Evolutionary conservation across 164 flowering plant genomes (phyloP).

Genomic region (Protea cynaroides): DNA sequence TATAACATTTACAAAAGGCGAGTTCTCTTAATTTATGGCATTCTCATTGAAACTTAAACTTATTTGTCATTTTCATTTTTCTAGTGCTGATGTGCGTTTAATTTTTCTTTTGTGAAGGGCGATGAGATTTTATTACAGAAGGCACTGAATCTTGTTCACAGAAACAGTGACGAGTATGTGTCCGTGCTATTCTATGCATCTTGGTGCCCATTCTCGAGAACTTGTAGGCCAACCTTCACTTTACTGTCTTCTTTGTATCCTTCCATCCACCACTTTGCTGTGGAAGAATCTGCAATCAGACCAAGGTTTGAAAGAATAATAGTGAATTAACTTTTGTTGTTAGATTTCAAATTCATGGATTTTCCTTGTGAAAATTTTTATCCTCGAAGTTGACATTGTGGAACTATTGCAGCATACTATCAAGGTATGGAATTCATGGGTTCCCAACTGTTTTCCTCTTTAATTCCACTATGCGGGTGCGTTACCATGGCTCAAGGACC

Average conservation of each 20-base stretch:
- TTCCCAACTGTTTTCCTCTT: slow-evolving; percentile 82
- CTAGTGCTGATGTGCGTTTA: background rate
- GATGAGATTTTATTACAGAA: slow-evolving; percentile 63
- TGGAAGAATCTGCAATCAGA: slow-evolving; percentile 77
- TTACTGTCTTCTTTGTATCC: slow-evolving; percentile 62
- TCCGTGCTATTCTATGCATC: slow-evolving; percentile 89
- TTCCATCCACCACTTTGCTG: slow-evolving; percentile 73
- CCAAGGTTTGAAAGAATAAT: slow-evolving; percentile 56
- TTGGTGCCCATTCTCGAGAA: slow-evolving; percentile 90
- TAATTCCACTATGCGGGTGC: slow-evolving; percentile 74
- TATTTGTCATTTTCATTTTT: background rate
- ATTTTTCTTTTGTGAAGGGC: slow-evolving; percentile 49
- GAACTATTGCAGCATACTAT: slow-evolving; percentile 55
- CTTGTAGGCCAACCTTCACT: slow-evolving; percentile 54
- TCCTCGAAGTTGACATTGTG: slow-evolving; percentile 1
- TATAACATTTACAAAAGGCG: too few relatives aligned
- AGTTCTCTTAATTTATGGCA: too few relatives aligned
- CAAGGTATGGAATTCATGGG: slow-evolving; percentile 92
- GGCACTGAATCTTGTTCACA: slow-evolving; percentile 58
- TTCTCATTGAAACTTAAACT: background rate
- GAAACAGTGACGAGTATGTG: slow-evolving; percentile 44
- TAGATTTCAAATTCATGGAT: background rate
- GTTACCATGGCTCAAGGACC: slow-evolving; percentile 71
- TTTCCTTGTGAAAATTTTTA: slow-evolving; percentile 1
- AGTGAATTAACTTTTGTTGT: too few relatives aligned